Conservation (phyloP, 176 grass and related monocot genomes). For the Eragrostis nindensis region DNA sequence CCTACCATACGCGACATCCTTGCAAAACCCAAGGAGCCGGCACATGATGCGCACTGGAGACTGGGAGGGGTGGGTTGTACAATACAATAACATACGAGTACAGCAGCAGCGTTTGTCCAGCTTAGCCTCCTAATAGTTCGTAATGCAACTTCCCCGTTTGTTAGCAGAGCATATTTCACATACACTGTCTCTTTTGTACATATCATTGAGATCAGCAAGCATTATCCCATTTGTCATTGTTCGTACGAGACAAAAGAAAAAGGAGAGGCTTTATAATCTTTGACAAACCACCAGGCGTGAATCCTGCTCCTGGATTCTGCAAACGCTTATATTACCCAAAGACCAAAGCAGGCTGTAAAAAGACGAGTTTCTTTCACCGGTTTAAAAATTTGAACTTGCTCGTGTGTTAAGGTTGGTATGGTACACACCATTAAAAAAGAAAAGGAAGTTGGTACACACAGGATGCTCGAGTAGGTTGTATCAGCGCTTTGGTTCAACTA, state of each 20-base stretch:
- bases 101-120: background rate
- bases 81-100: background rate
- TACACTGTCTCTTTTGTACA: background rate
- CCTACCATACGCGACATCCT: background rate
- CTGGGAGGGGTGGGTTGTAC: background rate
- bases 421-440: too few species aligned
- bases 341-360: too few species aligned
- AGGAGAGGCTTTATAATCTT: background rate
- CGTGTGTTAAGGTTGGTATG: too few species aligned
- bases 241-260: background rate
- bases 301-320: background rate
- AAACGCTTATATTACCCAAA: too few species aligned
- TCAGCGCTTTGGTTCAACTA: background rate
- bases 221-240: background rate
- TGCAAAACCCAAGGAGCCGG: background rate
- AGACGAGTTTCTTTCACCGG: too few species aligned
- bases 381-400: too few species aligned
- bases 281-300: background rate
- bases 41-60: background rate
- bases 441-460: background rate
- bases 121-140: background rate
- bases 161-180: background rate
- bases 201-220: background rate
- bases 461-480: background rate
- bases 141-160: too few species aligned